Evolutionary conservation across 1,284 basidiomycete species (phyloP), one percentile per base, ranked within the genome.

Genomic region (Ganoderma multipileum): DNA sequence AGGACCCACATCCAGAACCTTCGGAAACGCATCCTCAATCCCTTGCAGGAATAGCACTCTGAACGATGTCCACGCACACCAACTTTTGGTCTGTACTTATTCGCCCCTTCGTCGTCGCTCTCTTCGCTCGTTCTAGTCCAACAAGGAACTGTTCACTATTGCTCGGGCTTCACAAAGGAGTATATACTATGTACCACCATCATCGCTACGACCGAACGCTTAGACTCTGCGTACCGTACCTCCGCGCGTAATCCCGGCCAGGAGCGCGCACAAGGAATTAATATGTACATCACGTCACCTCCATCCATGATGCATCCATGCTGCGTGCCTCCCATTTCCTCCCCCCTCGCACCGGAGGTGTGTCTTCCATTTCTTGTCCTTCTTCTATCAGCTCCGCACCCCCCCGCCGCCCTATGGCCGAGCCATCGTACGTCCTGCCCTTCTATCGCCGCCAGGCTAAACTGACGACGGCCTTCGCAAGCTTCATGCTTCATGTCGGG

Each of bases 181-280:
- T 60, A 60, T 60, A 60, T 41, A 39, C 36, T 39, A 42, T 60
- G 57, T 58, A 58, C 30, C n/a, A 60, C 18, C 12, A 38, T 14
- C 58, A 60, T 2, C 39, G 7, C 38, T 41, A 41, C 23, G 11
- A 41, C 36, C n/a, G 12, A 23, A 41, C n/a, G 57, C 57, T 39
- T 59, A 59, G 36, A 59, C 57, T 16, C 14, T 5, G 20, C 38
- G 33, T 60, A 60, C 12, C 14, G 38, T 60, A 60, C 26, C 23
- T 28, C 6, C 58, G 58, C 58, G 58, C 58, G 36, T 60, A 28
- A 41, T 42, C 39, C 23, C 58, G 12, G 23, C 12, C 20, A 60
- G 58, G 38, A 60, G 23, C 23, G 38, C 47, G 47, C 23, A 52
- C 23, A 42, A 12, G 11, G 26, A 26, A 60, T 28, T 60, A 60